Evolutionary conservation across 371 early-diverging fungal genomes (phyloP), one percentile per base, ranked within the genome.

Genomic region (Mortierella sp.): DNA sequence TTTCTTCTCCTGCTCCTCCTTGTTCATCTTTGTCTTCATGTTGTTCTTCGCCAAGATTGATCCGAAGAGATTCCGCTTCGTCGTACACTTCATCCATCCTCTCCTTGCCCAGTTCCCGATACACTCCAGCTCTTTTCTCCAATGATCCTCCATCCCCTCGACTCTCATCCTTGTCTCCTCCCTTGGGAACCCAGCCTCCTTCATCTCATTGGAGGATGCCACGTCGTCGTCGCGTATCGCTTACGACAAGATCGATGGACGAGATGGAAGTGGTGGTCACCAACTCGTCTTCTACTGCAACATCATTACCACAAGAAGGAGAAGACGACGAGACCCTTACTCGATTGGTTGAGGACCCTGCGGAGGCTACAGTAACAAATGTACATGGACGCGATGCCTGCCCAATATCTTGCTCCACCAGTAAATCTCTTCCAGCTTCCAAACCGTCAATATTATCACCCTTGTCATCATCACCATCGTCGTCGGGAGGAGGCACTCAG

Each of bases 241-340:
- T 37, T 0, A 26, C 30, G 46, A 7, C n/a, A 51, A 52, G 23
- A 52, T 25, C 56, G 16, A 53, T 29, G 37, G 37, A 37, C 37
- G 37, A 23, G 21, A 55, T 16, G 47, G 37, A 26, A 46, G 45
- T 52, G 58, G 19, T 28, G 66, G 9, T 66, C 66, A 5, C 50
- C 14, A 60, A 21, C 60, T 45, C 23, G 46, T 28, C 25, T n/a
- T 45, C 60, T 9, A 9, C 60, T 52, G 37, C 45, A 23, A n/a
- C 19, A 1, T 23, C 28, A 46, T 2, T 45, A 11, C 59, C 59
- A 15, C 45, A 37, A 14, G 45, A 23, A 43, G 45, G 16, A 45
- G n/a, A n/a, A n/a, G n/a, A n/a, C n/a, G n/a, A n/a, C n/a, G n/a
- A n/a, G n/a, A n/a, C n/a, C n/a, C n/a, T n/a, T n/a, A 45, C 44